Base-by-base conservation (phyloP, 805 yeast genomes). In the Yamadazyma sp. region DNA sequence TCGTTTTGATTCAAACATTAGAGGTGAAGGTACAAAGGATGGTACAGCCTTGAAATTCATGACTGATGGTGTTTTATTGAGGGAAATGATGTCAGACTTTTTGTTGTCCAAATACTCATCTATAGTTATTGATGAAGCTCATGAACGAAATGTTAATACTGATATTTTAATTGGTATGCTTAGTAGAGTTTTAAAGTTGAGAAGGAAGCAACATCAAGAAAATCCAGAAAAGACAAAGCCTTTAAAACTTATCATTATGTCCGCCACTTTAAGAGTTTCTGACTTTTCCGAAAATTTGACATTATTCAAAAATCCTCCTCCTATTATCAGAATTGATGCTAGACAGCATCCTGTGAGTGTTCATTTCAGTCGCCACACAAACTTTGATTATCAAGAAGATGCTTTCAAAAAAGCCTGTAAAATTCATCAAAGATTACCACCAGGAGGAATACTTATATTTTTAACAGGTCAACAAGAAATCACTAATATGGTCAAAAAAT, bases 391-490 rank as follows among this genome's bases (percentile, higher is more conserved):
- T 53, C 65, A 83, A 22, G 95, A 84, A 18, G 97, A 91, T 53
- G 91, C 95, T 0, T 85, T 80, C 53, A 74, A 74, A 41, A 94
- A 91, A 55, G 70, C 95, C 0, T 77, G 86, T 49, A 88, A 91
- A 51, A 91, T 93, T 34, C 99, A 93, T 53, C 75, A 73, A 45
- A 72, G 72, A 41, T 67, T 93, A 22, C 98, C 98, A 1, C 88
- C 87, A 3, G 99, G 99, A 20, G 96, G 95, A 2, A 93, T 93
- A 27, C 70, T 93, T 39, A 73, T 93, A 3, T 93, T 93, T 55
- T 62, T 94, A 58, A 93, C 98, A 0, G 98, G 99, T 49, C 96
- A 89, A 53, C 84, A 84, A 45, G 99, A 93, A 56, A 94, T 93
- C 53, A 73, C 75, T 12, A 75, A 76, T 7, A 70, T 87, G 58